phyloP scores from a whole-genome alignment of 768 basidiomycete species.

The Russula sp. region DNA sequence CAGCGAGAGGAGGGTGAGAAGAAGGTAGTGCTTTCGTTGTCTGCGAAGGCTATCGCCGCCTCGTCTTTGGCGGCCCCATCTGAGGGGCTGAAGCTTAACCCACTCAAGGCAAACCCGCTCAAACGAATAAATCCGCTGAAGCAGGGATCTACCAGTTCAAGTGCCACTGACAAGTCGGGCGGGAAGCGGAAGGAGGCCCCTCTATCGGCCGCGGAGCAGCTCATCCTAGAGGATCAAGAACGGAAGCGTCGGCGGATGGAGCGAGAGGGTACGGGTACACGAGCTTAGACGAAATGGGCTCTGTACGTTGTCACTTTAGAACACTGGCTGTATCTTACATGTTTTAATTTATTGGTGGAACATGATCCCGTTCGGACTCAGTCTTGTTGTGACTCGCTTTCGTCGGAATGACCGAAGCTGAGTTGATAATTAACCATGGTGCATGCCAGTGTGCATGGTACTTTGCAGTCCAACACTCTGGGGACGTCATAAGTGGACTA shows the following conservation, averaged over 20 bases:
- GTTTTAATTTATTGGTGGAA: not conserved
- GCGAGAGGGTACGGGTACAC: conserved; percentile 28
- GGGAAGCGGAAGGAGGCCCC: conserved; percentile 53
- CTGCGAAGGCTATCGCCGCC: conserved; percentile 40
- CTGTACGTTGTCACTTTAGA: conserved; percentile 12
- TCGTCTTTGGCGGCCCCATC: conserved; percentile 31
- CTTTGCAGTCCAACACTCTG: no score
- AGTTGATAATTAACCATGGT: no score
- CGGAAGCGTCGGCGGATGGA: conserved; percentile 79
- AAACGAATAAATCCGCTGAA: conserved; percentile 76
- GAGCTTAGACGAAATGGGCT: not conserved
- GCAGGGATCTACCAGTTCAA: conserved; percentile 32
- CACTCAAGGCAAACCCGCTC: conserved; percentile 58
- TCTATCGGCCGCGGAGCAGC: conserved; percentile 75
- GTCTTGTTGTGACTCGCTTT: not conserved
- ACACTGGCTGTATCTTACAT: conserved; percentile 2
- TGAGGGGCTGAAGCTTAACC: conserved; percentile 55
- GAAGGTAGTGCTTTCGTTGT: conserved; percentile 69
- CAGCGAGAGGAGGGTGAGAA: conserved; percentile 65
- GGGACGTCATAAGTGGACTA: no score
- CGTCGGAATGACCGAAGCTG: no score
- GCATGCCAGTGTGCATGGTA: no score
- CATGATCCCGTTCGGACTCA: not conserved
- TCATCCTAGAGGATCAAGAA: conserved; percentile 89
- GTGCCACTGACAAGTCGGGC: conserved; percentile 36